Evolutionary conservation across 2,329 filamentous ascomycete genomes (phyloP).

Genomic region (Proliferodiscus dingleyae): DNA sequence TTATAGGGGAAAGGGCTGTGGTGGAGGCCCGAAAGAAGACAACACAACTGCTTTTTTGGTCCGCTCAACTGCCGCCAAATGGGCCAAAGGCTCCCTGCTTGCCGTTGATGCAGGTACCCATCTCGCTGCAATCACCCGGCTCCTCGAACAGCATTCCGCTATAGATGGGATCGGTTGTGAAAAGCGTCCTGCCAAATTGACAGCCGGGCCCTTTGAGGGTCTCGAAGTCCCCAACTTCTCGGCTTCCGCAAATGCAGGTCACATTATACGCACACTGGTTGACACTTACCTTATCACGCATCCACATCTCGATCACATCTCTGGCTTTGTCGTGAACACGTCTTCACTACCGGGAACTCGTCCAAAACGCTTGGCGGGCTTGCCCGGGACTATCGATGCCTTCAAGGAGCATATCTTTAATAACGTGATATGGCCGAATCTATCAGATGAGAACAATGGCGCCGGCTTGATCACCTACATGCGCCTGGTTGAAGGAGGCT

Average conservation of each 20-base stretch:
- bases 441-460: constrained; percentile 93
- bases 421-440: constrained; percentile 94
- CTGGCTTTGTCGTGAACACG: constrained; percentile 89
- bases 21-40: constrained; percentile 84
- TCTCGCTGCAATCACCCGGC: constrained; percentile 75
- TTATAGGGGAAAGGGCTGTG: constrained; percentile 61
- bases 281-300: constrained; percentile 92
- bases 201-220: constrained; percentile 73
- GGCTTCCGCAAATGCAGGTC: constrained; percentile 70
- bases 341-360: constrained; percentile 75
- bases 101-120: constrained; percentile 94
- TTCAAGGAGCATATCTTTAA: constrained; percentile 97
- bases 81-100: constrained; percentile 76
- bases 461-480: constrained; percentile 89
- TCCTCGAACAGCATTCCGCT: constrained; percentile 44
- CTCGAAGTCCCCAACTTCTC: constrained; percentile 63
- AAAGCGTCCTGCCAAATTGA: constrained; percentile 48
- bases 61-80: constrained; percentile 71
- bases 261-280: constrained; percentile 74
- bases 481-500: constrained; percentile 82
- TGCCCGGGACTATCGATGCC: constrained; percentile 85
- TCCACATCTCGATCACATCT: constrained; percentile 92
- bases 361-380: constrained; percentile 79
- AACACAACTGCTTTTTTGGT: constrained; percentile 88
- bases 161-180: constrained; percentile 37